Percentiles rank a stretch among this genome's conserved stretches.
phyloP scores from a whole-genome alignment of 2,329 filamentous ascomycete genomes.

The Botryotinia calthae region DNA sequence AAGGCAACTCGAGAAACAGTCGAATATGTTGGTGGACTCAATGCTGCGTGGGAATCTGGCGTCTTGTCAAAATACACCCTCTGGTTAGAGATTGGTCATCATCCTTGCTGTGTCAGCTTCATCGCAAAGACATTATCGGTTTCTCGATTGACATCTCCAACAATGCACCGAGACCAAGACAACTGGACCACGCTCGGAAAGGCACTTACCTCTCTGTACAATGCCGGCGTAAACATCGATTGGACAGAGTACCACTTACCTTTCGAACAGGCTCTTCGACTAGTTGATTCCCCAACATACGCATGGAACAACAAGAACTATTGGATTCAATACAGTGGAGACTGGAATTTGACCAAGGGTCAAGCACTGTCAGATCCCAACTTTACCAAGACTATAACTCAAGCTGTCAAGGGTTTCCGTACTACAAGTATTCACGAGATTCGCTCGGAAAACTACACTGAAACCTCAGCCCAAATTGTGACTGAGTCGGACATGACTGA shows the following conservation, averaged over 20 bases:
- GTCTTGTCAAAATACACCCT: conserved; percentile 54
- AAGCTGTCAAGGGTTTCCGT: neutral
- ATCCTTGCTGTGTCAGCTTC: neutral
- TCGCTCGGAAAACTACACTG: neutral
- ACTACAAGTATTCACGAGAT: conserved; percentile 1
- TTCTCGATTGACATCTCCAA: neutral
- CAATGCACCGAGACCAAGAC: conserved; percentile 39
- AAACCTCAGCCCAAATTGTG: neutral
- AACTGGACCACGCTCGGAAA: neutral
- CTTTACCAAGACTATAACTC: conserved; percentile 43
- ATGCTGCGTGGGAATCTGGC: conserved; percentile 54
- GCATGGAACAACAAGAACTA: conserved; percentile 67
- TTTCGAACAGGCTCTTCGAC: neutral
- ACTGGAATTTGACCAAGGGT: conserved; percentile 47
- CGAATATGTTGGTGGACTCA: conserved; percentile 56
- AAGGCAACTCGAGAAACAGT: conserved; percentile 66
- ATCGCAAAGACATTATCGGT: neutral
- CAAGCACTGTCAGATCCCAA: conserved; percentile 49
- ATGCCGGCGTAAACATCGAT: neutral
- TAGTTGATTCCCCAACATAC: conserved; percentile 53
- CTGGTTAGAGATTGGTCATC: conserved; percentile 7
- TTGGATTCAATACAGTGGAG: conserved; percentile 60
- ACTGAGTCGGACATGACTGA: conserved; percentile 34
- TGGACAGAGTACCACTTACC: conserved; percentile 17
- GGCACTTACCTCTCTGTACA: neutral